Evolutionary conservation across 768 basidiomycete species (phyloP), one percentile per base, ranked within the genome.

Genomic region (Russula sp.): DNA sequence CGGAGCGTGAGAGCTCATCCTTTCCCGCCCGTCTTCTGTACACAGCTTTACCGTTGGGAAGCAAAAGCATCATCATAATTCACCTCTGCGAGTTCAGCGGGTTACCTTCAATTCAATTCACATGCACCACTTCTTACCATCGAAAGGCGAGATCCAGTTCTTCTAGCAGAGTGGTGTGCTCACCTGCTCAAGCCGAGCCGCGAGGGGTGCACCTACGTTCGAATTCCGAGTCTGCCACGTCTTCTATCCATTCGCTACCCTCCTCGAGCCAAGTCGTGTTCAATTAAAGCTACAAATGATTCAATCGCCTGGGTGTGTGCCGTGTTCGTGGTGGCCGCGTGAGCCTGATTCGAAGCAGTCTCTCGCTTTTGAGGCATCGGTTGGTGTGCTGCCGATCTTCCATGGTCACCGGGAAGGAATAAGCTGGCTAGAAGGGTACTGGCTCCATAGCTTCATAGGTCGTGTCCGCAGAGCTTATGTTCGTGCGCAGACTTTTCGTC

Each of bases 1-100:
- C 92, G 32, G 94, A 97, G 68, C 80, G 81, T 52, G 90, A 88
- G 14, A 90, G n/a, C n/a, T n/a, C n/a, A 80, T 86, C 20, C 50
- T 62, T 30, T 95, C 92, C 1, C 79, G 92, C 28, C 92, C 94
- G 1, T 90, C 90, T 0, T 94, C 93, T 0, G 80, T 92, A 20
- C 86, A 82, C n/a, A 94, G 92, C 68, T 81, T 89, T 72, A 82
- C 82, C 14, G 80, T 80, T 75, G 73, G 64, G 58, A 83, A 83
- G n/a, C 81, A 76, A 48, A 79, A 84, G 52, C 87, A 91, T 74
- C 87, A 92, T 74, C 79, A 84, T 48, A 88, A 89, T 76, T 87
- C 88, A 6, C 91, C 1, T 89, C 92, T 8, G 81, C 84, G 51
- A 87, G 87, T 75, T 94, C 92, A 3, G 81, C 85, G 8, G 85